phyloP scores from a whole-genome alignment of 2,329 filamentous ascomycete genomes.

The Botrytis medusae region DNA sequence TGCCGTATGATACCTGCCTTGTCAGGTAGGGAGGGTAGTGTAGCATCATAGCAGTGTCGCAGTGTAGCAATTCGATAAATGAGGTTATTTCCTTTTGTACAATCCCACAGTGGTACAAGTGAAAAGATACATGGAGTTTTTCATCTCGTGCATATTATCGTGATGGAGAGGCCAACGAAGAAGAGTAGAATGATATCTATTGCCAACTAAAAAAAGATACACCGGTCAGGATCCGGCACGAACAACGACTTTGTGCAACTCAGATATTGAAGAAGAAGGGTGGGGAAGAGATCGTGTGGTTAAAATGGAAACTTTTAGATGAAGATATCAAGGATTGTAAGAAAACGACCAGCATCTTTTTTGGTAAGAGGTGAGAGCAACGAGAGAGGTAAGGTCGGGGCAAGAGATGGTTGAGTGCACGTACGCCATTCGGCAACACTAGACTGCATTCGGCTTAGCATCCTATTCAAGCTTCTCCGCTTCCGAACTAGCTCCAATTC shows the following conservation, averaged over 20 bases:
- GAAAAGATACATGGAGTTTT: not conserved
- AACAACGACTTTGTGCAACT: constrained; percentile 7
- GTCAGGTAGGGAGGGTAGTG: not conserved
- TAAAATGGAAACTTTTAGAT: not conserved
- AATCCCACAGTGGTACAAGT: not conserved
- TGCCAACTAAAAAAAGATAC: not conserved
- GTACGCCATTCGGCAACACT: not conserved
- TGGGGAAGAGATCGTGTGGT: not conserved
- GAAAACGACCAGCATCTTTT: not conserved
- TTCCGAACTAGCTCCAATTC: not conserved
- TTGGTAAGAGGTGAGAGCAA: not conserved
- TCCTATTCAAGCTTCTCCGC: not conserved
- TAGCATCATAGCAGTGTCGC: not conserved
- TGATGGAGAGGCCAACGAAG: not conserved
- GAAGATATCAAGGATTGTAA: not conserved
- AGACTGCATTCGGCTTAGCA: not conserved
- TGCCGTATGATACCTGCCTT: constrained; percentile 1
- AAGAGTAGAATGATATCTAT: not conserved
- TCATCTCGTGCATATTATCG: not conserved
- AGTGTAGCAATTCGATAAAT: not conserved
- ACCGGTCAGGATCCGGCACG: not conserved
- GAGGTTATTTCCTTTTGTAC: constrained; percentile 5
- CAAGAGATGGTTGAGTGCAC: not conserved
- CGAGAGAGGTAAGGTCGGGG: not conserved
- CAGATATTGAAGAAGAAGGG: not conserved